Evolutionary conservation across 2,329 filamentous ascomycete species (phyloP), one percentile per base, ranked within the genome.

Genomic region (Arachnomyces sp.): DNA sequence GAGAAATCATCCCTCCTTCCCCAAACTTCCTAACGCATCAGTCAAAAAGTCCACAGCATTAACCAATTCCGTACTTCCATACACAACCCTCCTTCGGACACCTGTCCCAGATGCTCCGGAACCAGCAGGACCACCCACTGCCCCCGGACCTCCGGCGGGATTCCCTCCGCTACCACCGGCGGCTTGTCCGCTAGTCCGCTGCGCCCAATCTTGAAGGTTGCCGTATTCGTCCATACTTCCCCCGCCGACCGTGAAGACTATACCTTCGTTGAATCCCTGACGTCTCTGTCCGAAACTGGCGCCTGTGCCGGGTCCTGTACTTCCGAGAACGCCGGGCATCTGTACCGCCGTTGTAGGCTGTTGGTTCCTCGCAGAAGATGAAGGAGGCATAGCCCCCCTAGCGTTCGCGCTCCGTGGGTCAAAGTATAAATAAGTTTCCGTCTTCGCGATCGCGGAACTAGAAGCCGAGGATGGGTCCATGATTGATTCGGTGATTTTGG

Each of bases 171-270:
- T 67, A 31, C 69, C 71, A 28, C 65, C 65, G 11, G 78, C 78
- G 35, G 73, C 72, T 35, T 60, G 63, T 31, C 68, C 69, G 37
- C 67, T 73, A 3, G 86, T 88, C 49, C 90, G 75, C 61, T 78
- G 80, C 4, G 90, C 87, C 92, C 92, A 98, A 58, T 96, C 92
- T 60, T 95, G 87, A 59, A 98, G 62, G 63, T 98, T 98, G 14
- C 89, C 90, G 60, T 96, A 98, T 62, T 98, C 92, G 53, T 98
- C 92, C 86, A 98, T 96, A 59, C 88, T 95, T 31, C 92, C 92
- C 34, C 93, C 92, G 3, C 92, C 92, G 3, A 93, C 87, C 0
- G 86, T 90, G 58, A 95, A 95, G n/a, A 95, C 86, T 40, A 95
- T 82, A 1, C 87, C 86, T 55, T 95, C 89, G 36, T 79, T 85